A percentile compares a stretch with the other conserved stretches of the same genome.
Evolutionary conservation across 106 monocot species (phyloP).

Genomic region (Xerophyta viscosa): DNA sequence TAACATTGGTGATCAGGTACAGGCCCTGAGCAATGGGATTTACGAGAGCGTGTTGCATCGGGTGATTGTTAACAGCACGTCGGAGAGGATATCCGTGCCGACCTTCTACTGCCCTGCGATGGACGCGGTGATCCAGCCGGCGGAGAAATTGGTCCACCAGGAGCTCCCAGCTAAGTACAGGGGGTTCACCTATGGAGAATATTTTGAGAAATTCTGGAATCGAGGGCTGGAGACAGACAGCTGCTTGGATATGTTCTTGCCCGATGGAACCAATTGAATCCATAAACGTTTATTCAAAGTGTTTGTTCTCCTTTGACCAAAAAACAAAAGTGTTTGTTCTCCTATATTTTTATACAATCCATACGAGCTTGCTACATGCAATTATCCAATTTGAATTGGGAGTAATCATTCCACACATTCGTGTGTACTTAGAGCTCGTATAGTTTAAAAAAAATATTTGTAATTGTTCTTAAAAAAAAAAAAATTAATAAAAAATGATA

Average conservation of each 20-base stretch:
- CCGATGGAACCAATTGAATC: no score
- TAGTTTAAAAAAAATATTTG: no score
- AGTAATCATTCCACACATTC: no score
- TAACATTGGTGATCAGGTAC: conserved; percentile 30
- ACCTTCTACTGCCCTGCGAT: conserved; percentile 23
- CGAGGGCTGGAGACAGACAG: conserved; percentile 3
- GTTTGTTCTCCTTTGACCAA: no score
- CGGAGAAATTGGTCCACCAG: conserved; percentile 9
- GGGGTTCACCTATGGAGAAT: conserved; percentile 24
- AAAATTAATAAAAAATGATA: no score
- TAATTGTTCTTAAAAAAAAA: no score
- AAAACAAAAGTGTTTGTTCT: no score
- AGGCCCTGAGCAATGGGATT: conserved; percentile 21
- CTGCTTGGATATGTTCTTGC: conserved; percentile 11
- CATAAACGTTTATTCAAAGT: no score
- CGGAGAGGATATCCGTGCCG: conserved; percentile 22
- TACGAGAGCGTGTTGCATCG: conserved; percentile 30
- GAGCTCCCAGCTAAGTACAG: background rate
- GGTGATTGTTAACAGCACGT: conserved; percentile 18
- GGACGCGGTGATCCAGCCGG: conserved; percentile 20
- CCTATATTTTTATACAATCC: no score
- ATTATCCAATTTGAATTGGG: no score
- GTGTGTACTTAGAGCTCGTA: no score
- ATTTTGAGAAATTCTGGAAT: conserved; percentile 19
- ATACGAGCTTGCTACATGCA: no score